Base-by-base conservation (phyloP, 1,284 basidiomycete species). In the Ceratobasidium sp. region DNA sequence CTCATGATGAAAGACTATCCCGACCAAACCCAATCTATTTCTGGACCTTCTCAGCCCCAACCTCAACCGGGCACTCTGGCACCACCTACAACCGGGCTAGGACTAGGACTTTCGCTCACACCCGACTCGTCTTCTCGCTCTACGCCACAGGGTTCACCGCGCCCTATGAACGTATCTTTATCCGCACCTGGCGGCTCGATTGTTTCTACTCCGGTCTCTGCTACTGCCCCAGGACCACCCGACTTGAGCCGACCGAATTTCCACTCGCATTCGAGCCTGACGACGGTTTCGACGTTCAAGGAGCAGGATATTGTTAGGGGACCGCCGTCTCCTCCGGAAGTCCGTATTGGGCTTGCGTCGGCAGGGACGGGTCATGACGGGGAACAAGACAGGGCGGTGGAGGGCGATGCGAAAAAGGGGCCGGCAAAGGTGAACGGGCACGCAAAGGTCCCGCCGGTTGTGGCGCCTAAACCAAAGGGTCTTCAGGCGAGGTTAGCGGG, bases 1-100 rank as follows among this genome's bases (percentile, higher is more conserved):
- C 88, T 97, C 69, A 97, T 98, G 94, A 96, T 98, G 80, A 91
- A 94, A 77, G 96, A 98, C 84, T 98, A 97, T 82, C 94, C 95
- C 3, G 94, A 96, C 87, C 91, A 65, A 87, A 91, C 64, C 87
- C 48, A 71, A 18, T 64, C 79, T 6, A 52, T 68, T 27, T 50
- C 60, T 33, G 54, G 44, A 7, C 78, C 64, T 16, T 68, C 65
- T 64, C 73, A 23, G 54, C 38, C 16, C 62, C 78, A n/a, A 30
- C 64, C 44, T 75, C 48, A 55, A 41, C 70, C 80, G 50, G 73
- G 79, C 62, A 54, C 79, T 27, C 48, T 33, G 41, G 30, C 59
- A 33, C n/a, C 33, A 68, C 44, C 57, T 64, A 79, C 0, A 80
- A 81, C 57, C 79, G 5, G 81, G 83, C 48, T 48, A 38, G 70